A percentile compares a stretch with the other conserved stretches of the same genome.
Conservation (phyloP, 2,329 filamentous ascomycete species). For the Pseudogymnoascus sp. region DNA sequence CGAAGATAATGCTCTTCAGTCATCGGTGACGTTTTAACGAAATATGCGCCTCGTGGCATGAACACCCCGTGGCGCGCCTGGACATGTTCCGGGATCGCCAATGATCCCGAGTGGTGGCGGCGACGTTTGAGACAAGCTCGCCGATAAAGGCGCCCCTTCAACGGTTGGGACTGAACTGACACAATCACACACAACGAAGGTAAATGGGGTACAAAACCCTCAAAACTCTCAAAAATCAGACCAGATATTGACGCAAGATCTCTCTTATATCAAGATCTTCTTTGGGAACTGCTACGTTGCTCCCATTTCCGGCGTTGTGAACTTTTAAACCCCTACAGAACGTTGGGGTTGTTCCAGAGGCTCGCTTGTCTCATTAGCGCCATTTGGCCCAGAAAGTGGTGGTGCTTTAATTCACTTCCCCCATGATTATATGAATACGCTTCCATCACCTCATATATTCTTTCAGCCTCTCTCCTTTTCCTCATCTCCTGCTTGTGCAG, state of each 20-base stretch:
- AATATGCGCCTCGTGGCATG: slow-evolving; percentile 2
- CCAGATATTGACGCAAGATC: neutral
- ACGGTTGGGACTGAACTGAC: neutral
- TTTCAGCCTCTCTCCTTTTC: slow-evolving; percentile 6
- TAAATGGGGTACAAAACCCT: neutral
- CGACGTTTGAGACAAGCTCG: neutral
- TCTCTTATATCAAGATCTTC: neutral
- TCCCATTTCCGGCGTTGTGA: neutral
- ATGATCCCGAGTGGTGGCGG: neutral
- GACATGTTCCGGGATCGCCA: slow-evolving; percentile 1
- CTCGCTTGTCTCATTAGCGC: slow-evolving; percentile 4
- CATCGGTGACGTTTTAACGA: neutral
- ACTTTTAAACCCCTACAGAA: slow-evolving; percentile 7
- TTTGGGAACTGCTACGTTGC: neutral
- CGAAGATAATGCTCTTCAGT: neutral
- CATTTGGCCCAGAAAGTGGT: slow-evolving; percentile 5
- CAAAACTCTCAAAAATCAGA: neutral
- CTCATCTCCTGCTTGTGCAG: slow-evolving; percentile 1
- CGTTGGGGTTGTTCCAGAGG: slow-evolving; percentile 4
- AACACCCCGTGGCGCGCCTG: neutral
- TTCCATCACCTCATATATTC: slow-evolving; percentile 6
- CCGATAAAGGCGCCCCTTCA: neutral
- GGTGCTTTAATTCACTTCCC: slow-evolving; percentile 4
- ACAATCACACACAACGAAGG: neutral
- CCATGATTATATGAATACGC: slow-evolving; percentile 6